Base-by-base conservation (phyloP, 2,329 filamentous ascomycete species). In the Neurospora sp. region DNA sequence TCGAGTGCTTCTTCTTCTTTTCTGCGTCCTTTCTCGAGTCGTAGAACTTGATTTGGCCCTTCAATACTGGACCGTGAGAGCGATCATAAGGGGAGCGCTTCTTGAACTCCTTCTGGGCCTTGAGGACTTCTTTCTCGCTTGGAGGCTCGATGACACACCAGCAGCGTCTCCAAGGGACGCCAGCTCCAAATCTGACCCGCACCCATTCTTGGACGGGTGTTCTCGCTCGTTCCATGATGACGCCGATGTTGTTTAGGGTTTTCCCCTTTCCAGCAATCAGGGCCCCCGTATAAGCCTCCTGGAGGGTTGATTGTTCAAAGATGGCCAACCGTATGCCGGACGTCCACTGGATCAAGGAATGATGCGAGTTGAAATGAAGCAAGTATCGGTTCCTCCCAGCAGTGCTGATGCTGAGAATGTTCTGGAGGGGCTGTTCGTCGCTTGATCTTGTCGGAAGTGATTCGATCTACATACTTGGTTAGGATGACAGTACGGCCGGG, bases 231-330 rank as follows among this genome's bases (percentile, higher is more conserved):
- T 96, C 92, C 86, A 98, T 91, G 74, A 99, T 95, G 36, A 89
- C 81, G 74, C 91, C 91, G 77, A 98, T 98, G 77, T 93, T 96
- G 82, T 97, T 97, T 69, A 99, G 81, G 1, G 82, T 81, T 79
- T 93, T 96, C 70, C 94, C 96, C 81, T 97, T 98, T 69, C 94
- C 96, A 11, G 96, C 96, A 77, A 99, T 96, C 65, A 99, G 83
- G 23, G 95, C 95, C 6, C 96, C 96, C 0, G 96, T 99, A 78
- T 99, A 99, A 0, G 96, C 93, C 81, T 99, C 96, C 78, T 98
- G 95, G 40, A 99, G 83, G 0, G 92, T 93, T 1, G 93, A 89
- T 77, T 98, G 92, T 82, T 99, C 96, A 79, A 90, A 98, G 87
- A 98, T 97, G 76, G 95, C 88, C 28, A 99, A 87, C 66, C 96